Evolutionary conservation across 208 protist genomes (phyloP), one percentile per base, ranked within the genome.

Genomic region (Crithidia fasciculata): DNA sequence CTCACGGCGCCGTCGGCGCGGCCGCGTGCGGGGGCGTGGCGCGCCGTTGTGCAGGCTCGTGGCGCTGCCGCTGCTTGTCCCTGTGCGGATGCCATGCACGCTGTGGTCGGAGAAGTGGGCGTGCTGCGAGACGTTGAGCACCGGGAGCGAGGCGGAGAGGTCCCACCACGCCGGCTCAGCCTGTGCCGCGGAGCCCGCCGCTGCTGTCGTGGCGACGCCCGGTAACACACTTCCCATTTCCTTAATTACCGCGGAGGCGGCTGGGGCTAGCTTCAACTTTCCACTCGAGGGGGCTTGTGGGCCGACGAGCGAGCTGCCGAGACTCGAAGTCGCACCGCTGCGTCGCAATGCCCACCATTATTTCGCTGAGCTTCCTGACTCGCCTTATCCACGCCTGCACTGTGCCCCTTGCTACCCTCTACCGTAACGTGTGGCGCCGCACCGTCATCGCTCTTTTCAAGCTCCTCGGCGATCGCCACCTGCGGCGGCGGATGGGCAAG

Each of bases 161-260:
- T 59, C 64, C 64, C 64, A 57, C 64, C 64, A 69, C 39, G 64
- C 64, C 52, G 64, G 37, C 50, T 59, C 64, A 4, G 9, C 44
- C 8, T 4, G 2, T 10, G 60, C 10, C 41, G 37, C 6, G 19
- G 13, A 5, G 8, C 2, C 41, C 8, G 41, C 59, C 7, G 41
- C 8, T 3, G 59, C 59, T 28, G 59, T 36, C 13, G 28, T 28
- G 28, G 45, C 45, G 7, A 49, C 9, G 12, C 45, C 45, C 12
- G 45, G 9, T 49, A 49, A 15, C 9, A 13, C 45, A 49, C 45
- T 49, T 15, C 45, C 45, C 12, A 49, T 13, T 13, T 49, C 12
- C 7, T 49, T 8, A 15, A 49, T 13, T 8, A 15, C 12, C 12
- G 9, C 28, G 28, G 28, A 28, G 28, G 28, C 28, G 28, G 28